These are phyloP conservation scores for Rosa hybrid DNA, from an alignment of 331 rosid genomes.

Conservation along the genomic window DNA sequence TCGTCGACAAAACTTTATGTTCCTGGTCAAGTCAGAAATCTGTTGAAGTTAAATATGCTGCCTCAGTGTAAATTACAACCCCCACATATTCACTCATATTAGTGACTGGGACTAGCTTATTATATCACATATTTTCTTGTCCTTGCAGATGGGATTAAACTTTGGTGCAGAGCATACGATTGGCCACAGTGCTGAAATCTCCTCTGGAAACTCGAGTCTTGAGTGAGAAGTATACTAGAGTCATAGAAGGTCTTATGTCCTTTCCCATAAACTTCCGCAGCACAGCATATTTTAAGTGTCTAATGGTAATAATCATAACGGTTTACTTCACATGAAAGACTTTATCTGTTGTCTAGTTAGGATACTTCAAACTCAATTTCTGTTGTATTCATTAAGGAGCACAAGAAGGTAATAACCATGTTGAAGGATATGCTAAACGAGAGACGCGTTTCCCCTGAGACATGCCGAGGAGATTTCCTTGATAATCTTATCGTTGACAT, in stretches of 20 bases:
- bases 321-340: background rate
- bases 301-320: conserved; percentile 8
- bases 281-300: conserved; percentile 26
- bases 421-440: conserved; percentile 28
- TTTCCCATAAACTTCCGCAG: conserved; percentile 39
- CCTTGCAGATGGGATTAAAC: conserved; percentile 24
- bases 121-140: background rate
- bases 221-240: background rate
- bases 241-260: conserved; percentile 25
- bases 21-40: conserved; percentile 31
- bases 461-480: conserved; percentile 21
- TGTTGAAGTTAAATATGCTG: conserved; percentile 31
- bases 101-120: background rate
- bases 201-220: background rate
- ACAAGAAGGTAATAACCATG: conserved; percentile 13
- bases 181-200: conserved; percentile 25
- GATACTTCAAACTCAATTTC: background rate
- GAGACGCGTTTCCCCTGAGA: conserved; percentile 5
- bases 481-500: conserved; percentile 25
- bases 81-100: background rate
- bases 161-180: conserved; percentile 17
- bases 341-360: background rate
- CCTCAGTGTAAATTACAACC: conserved; percentile 18
- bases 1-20: conserved; percentile 10
- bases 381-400: background rate